A percentile compares a stretch with the other conserved stretches of the same genome.
Conservation (phyloP, 768 basidiomycete species). For the Pulveroboletus sp. region DNA sequence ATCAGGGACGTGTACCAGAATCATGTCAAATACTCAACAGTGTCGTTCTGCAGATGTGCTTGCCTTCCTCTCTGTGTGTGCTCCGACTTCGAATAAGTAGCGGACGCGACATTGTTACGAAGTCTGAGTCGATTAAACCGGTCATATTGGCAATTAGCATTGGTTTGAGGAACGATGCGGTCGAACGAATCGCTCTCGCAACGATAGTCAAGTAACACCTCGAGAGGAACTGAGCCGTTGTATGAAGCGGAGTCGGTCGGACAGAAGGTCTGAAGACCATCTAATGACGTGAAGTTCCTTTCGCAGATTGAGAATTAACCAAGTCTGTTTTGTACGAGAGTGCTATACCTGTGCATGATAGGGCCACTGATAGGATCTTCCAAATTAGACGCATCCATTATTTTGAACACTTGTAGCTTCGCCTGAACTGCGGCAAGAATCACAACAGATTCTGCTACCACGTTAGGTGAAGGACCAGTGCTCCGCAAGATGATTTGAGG, state of each 20-base stretch:
- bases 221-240: conserved; percentile 72
- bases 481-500: conserved; percentile 84
- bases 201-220: conserved; percentile 82
- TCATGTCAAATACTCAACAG: conserved; percentile 39
- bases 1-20: conserved; percentile 8
- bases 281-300: conserved; percentile 77
- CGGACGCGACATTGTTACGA: conserved; percentile 64
- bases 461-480: conserved; percentile 37
- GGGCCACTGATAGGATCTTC: conserved; percentile 84
- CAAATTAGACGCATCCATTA: conserved; percentile 74
- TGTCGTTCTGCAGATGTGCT: conserved; percentile 61
- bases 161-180: conserved; percentile 85
- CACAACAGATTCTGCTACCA: conserved; percentile 51
- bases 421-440: conserved; percentile 79
- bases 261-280: conserved; percentile 85
- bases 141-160: conserved; percentile 84
- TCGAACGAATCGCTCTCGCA: conserved; percentile 84
- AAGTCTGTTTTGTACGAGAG: background rate
- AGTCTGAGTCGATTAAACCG: conserved; percentile 91
- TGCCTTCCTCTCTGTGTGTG: conserved; percentile 24
- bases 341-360: conserved; percentile 75
- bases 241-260: conserved; percentile 48
- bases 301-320: conserved; percentile 2
- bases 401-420: conserved; percentile 71
- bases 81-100: conserved; percentile 40